Evolutionary conservation across 1,139 yeast species (phyloP).

Genomic region (Candida buenavistaensis): DNA sequence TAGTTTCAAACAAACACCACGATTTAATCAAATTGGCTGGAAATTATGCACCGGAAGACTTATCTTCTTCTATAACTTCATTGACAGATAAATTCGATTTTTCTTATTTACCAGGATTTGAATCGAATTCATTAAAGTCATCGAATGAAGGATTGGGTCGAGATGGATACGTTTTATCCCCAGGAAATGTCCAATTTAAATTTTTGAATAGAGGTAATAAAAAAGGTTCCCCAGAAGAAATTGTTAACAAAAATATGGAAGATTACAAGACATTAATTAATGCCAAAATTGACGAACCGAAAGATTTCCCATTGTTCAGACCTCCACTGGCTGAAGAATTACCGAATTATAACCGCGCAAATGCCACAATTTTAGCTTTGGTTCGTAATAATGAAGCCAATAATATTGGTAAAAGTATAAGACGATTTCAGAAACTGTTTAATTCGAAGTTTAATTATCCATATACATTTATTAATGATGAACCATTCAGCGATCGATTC

Average conservation of each 20-base stretch:
- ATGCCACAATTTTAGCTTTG: conserved; percentile 72
- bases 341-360: conserved; percentile 45
- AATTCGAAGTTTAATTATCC: conserved; percentile 74
- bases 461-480: conserved; percentile 76
- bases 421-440: conserved; percentile 61
- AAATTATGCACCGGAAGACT: conserved; percentile 9
- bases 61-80: conserved; percentile 9
- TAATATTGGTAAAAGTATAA: conserved; percentile 52
- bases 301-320: conserved; percentile 40
- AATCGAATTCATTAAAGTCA: conserved; percentile 1
- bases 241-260: conserved; percentile 33
- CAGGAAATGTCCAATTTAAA: conserved; percentile 33
- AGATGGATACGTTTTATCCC: conserved; percentile 18
- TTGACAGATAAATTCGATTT: conserved; percentile 13
- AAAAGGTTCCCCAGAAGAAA: conserved; percentile 27
- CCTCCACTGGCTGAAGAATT: conserved; percentile 28
- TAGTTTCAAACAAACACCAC: conserved; percentile 1
- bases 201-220: conserved; percentile 32
- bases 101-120: conserved; percentile 9
- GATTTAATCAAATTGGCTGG: conserved; percentile 4
- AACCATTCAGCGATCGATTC: conserved; percentile 60
- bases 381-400: conserved; percentile 64
- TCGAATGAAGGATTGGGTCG: conserved; percentile 3
- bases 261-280: conserved; percentile 33
- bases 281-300: conserved; percentile 47